Percentiles rank a stretch among this genome's conserved stretches.
Evolutionary conservation across 371 early-diverging fungal genomes (phyloP).

Genomic region (Fennellomyces sp.): DNA sequence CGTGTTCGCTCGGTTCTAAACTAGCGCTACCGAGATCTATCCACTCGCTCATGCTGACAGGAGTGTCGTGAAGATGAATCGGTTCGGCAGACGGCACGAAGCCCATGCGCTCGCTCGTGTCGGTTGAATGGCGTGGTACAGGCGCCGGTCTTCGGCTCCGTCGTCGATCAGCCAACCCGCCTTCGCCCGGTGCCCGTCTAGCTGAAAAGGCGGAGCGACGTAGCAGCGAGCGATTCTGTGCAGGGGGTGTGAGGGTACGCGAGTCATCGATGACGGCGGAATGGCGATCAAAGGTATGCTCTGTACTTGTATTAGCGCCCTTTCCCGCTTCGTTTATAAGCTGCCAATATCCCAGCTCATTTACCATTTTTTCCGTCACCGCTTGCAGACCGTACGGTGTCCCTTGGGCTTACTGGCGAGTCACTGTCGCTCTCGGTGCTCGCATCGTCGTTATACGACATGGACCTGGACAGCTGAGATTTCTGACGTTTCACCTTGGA

Average conservation of each 20-base stretch:
- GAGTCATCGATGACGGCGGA: constrained; percentile 14
- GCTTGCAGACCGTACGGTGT: neutral
- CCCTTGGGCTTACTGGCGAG: constrained; percentile 6
- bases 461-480: constrained; percentile 35
- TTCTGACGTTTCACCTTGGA: constrained; percentile 41
- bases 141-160: constrained; percentile 7
- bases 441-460: constrained; percentile 22
- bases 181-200: constrained; percentile 16
- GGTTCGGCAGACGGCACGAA: constrained; percentile 14
- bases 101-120: constrained; percentile 10
- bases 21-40: constrained; percentile 48
- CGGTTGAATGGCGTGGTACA: constrained; percentile 6
- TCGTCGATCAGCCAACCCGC: neutral
- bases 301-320: too few species aligned
- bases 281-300: constrained; percentile 12
- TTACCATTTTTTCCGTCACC: neutral
- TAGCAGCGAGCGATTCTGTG: constrained; percentile 17
- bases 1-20: constrained; percentile 34
- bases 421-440: constrained; percentile 5
- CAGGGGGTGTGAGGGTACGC: constrained; percentile 15
- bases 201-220: constrained; percentile 27
- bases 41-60: constrained; percentile 53
- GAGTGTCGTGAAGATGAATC: constrained; percentile 39
- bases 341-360: neutral
- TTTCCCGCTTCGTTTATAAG: too few species aligned